phyloP scores from a whole-genome alignment of 768 basidiomycete species.

The Pleurotus salmoneostramineus region DNA sequence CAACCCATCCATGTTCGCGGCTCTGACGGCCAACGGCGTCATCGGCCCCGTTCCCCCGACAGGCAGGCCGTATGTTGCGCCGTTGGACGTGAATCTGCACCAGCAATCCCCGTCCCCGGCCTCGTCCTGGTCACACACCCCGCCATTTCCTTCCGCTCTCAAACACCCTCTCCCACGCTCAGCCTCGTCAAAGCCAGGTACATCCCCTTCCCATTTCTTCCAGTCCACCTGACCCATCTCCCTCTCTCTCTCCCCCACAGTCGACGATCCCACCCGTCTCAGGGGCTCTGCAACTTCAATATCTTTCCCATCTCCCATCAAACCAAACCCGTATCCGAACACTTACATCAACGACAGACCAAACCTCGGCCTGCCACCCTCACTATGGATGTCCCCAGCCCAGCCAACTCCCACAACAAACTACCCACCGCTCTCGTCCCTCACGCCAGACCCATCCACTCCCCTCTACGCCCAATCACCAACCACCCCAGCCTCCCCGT shows the following conservation, averaged over 20 bases:
- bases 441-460: constrained; percentile 27
- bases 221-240: no score
- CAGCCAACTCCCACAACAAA: constrained; percentile 28
- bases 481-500: constrained; percentile 40
- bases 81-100: constrained; percentile 8
- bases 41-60: constrained; percentile 35
- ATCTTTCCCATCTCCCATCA: no score
- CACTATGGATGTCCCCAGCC: constrained; percentile 81
- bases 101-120: constrained; percentile 14
- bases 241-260: no score
- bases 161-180: constrained; percentile 2
- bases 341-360: constrained; percentile 44
- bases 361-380: constrained; percentile 59
- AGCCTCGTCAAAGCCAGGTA: not conserved
- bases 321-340: constrained; percentile 8
- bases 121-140: constrained; percentile 1
- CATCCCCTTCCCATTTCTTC: not conserved
- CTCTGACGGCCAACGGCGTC: constrained; percentile 57
- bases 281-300: no score
- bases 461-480: constrained; percentile 31
- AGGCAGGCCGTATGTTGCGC: constrained; percentile 8
- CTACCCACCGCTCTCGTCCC: constrained; percentile 33
- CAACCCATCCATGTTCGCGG: constrained; percentile 56
- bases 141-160: constrained; percentile 13
- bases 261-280: no score